phyloP scores from a whole-genome alignment of 163 green algal genomes.

The Chlorella variabilis region DNA sequence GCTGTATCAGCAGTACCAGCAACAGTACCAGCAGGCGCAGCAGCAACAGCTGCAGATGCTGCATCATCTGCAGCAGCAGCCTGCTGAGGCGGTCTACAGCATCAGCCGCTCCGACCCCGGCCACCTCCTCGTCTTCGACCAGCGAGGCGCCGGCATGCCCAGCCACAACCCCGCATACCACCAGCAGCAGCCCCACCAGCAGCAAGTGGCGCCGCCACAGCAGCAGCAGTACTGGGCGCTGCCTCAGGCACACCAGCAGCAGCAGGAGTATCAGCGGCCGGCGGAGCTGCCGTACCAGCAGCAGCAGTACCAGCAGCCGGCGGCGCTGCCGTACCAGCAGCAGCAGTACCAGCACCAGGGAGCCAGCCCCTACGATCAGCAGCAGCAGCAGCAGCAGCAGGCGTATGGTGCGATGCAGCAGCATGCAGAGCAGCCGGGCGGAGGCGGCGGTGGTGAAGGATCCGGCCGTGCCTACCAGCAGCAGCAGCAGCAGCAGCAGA shows the following conservation, averaged over 20 bases:
- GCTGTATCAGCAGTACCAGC: not conserved
- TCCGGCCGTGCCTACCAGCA: not conserved
- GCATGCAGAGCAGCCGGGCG: not conserved
- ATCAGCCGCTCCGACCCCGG: not conserved
- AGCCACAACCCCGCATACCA: not conserved
- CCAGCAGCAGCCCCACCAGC: not conserved
- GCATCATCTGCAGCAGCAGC: not conserved
- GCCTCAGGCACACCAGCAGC: slow-evolving; percentile 10
- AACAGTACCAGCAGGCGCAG: not conserved
- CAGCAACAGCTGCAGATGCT: not conserved
- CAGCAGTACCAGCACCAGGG: slow-evolving; percentile 9
- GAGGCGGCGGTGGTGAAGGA: not conserved
- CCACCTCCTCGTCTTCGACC: slow-evolving; percentile 5
- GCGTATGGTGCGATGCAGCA: not conserved
- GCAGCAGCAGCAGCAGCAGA: slow-evolving; percentile 14
- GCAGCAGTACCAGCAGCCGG: slow-evolving; percentile 2
- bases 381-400: not conserved
- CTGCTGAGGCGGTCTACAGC: not conserved
- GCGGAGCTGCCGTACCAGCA: too few species aligned
- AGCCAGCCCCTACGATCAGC: not conserved
- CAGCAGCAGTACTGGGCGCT: not conserved
- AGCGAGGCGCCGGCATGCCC: not conserved
- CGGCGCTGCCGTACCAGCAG: not conserved
- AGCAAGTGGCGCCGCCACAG: not conserved
- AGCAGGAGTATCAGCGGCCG: not conserved